Evolutionary conservation across 2,329 filamentous ascomycete genomes (phyloP), one percentile per base, ranked within the genome.

Genomic region (Scytalidium lignicola): DNA sequence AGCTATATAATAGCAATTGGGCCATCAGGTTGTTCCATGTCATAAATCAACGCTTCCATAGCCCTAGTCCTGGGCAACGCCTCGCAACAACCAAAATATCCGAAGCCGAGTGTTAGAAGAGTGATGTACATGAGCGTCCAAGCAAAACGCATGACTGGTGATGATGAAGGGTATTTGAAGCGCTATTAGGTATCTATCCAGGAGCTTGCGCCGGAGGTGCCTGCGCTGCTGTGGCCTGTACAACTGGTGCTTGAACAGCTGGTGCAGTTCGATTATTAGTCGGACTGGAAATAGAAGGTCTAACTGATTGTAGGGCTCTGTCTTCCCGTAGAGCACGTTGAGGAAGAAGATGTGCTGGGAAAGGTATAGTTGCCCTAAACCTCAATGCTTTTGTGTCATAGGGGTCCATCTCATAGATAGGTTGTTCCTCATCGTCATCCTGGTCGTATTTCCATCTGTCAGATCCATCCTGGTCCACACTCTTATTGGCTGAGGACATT

Each of bases 361-460:
- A 56, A 22, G 64, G 63, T 47, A 66, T 64, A 20, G 60, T 63
- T n/a, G 80, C 76, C 37, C 82, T 72, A 58, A 83, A 85, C 58
- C 76, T 80, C 58, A 85, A 67, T 19, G 79, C 76, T 19, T 72
- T 70, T 15, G 75, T 78, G 58, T 80, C 79, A 57, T 77, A 84
- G 32, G 85, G 87, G 63, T 96, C 90, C 50, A 91, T 77, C 48
- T 85, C 79, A 71, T 90, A 90, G 52, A 83, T 74, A 20, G 85
- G 76, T 48, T 84, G 80, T 50, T 90, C 87, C 46, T 91, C 89
- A 54, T 86, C 85, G 53, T 90, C 88, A 59, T 95, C 88, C 21
- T 85, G 84, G 62, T 95, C 89, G 70, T 89, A 95, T 69, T 90
- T 95, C 79, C 87, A 96, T 53, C 84, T 80, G 63, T 92, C 88